Evolutionary conservation across 2,329 filamentous ascomycete species (phyloP).

Genomic region (Hymenoscyphus occultus): DNA sequence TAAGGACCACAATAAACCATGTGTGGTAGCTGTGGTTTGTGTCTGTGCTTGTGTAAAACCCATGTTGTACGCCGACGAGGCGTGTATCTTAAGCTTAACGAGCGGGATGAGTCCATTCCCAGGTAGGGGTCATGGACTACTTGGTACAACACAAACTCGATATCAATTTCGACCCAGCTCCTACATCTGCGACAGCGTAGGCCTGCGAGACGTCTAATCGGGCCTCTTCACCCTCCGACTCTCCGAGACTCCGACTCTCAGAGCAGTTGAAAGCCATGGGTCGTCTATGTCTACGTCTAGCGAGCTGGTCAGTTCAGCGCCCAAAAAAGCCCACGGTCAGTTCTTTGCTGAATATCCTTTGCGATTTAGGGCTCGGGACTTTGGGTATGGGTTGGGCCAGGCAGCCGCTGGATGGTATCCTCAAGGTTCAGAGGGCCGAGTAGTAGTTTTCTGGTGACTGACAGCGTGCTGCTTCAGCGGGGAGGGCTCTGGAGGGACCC

Average conservation of each 20-base stretch:
- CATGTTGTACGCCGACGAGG: not conserved
- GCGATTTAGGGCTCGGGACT: not conserved
- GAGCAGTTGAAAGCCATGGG: too few relatives aligned
- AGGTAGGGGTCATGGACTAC: not conserved
- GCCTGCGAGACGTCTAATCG: constrained; percentile 3
- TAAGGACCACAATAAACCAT: constrained; percentile 8
- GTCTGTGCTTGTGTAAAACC: constrained; percentile 12
- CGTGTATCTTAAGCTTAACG: constrained; percentile 7
- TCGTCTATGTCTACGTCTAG: not conserved
- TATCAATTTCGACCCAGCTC: not conserved
- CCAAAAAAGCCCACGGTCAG: not conserved
- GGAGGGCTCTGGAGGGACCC: not conserved
- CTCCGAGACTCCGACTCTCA: too few relatives aligned
- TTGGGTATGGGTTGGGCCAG: not conserved
- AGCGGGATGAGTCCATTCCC: not conserved
- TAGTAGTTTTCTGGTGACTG: not conserved
- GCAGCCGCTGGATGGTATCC: not conserved
- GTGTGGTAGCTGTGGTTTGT: constrained; percentile 2
- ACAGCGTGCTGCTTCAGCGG: not conserved
- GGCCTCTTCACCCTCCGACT: not conserved
- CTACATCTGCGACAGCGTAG: not conserved
- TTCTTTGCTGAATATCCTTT: not conserved
- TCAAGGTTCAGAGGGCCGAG: not conserved
- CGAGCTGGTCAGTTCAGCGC: not conserved
- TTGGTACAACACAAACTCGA: constrained; percentile 1